Conservation (phyloP, 2,329 filamentous ascomycete species). For the Fusarium tuaranense region DNA sequence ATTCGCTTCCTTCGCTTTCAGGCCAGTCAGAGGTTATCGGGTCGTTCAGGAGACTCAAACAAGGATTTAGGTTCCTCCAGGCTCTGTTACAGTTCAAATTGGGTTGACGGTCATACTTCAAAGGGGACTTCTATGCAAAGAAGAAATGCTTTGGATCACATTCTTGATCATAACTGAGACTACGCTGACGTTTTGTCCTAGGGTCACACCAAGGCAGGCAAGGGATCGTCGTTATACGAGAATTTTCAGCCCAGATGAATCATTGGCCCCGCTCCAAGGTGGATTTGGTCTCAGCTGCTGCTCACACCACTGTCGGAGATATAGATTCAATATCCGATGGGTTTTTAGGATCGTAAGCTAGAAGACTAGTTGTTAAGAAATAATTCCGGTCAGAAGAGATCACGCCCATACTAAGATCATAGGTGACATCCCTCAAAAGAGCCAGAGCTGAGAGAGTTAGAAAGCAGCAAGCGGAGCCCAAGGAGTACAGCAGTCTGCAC, state of each 20-base stretch:
- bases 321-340: neutral
- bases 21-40: neutral
- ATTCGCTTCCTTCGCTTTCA: neutral
- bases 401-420: neutral
- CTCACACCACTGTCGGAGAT: neutral
- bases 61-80: neutral
- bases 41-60: neutral
- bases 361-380: neutral
- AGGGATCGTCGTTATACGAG: neutral
- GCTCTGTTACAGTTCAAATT: neutral
- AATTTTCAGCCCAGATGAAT: neutral
- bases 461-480: neutral
- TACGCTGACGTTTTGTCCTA: neutral
- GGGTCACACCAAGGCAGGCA: neutral
- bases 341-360: neutral
- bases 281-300: neutral
- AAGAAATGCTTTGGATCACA: neutral
- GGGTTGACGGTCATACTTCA: neutral
- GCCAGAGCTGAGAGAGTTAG: neutral
- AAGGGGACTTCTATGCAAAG: neutral
- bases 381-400: neutral
- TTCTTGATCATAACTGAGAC: neutral
- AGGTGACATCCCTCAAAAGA: neutral
- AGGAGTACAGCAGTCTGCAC: neutral
- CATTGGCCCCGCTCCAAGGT: neutral